Evolutionary conservation across 345 rosid genomes (phyloP).

Genomic region (Jatropha curcas): DNA sequence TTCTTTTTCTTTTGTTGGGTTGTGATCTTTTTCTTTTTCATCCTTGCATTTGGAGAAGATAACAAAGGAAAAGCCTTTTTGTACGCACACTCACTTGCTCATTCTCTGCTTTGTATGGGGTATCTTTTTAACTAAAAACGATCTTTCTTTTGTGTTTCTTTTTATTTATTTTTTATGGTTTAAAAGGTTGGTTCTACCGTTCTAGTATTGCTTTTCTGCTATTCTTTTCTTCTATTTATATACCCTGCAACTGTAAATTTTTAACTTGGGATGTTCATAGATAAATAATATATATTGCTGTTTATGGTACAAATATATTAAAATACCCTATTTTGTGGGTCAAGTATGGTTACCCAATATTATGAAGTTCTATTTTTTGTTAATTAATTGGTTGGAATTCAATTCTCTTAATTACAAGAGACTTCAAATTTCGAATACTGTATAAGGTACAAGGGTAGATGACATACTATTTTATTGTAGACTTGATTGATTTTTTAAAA

Average conservation of each 20-base stretch:
- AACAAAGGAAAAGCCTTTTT: slow-evolving; percentile 18
- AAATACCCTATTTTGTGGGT: neutral
- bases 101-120: neutral
- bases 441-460: too few relatives aligned
- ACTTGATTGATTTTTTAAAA: too few relatives aligned
- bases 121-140: neutral
- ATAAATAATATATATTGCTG: too few relatives aligned
- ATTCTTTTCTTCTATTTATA: neutral
- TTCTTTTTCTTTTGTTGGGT: slow-evolving; percentile 12
- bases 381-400: too few relatives aligned
- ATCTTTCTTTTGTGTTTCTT: too few relatives aligned
- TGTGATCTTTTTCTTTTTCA: slow-evolving; percentile 10
- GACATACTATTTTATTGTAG: too few relatives aligned
- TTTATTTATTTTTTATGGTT: neutral
- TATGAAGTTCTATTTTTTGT: neutral
- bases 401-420: too few relatives aligned
- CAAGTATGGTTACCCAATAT: neutral
- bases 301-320: too few relatives aligned
- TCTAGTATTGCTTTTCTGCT: too few relatives aligned
- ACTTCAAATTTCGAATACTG: too few relatives aligned
- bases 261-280: too few relatives aligned
- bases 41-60: slow-evolving; percentile 35
- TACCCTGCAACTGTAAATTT: neutral
- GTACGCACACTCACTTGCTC: neutral
- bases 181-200: neutral